Base-by-base conservation (phyloP, 441 rosid species). In the Arabidopsis hybrid region DNA sequence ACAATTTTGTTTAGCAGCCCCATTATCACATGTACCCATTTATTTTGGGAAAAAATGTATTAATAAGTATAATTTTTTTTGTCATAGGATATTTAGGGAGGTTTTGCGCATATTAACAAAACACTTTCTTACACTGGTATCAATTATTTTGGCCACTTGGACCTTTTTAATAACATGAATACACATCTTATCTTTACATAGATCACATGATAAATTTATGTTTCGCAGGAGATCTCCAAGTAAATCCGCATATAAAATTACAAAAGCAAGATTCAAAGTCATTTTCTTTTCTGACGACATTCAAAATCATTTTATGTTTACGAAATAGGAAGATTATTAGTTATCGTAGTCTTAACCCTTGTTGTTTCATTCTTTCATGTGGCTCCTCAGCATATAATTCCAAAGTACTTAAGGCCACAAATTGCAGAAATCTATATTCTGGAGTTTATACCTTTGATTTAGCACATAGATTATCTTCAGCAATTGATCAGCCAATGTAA, bases 401-500 rank as follows among this genome's bases (percentile, higher is more conserved):
- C 72, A 32, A 67, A 9, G 4, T 10, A 45, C 9, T 4, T 5
- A 57, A 56, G 13, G 35, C 18, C 65, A 69, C 31, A 56, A 13
- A 35, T 39, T 56, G 21, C 17, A 56, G 57, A 45, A 43, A 32
- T 46, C 21, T 16, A 17, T 16, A 7, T 32, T 32, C 45, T 69
- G 14, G 64, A 40, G 32, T 43, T 55, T 47, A 46, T 47, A n/a
- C 11, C 47, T 31, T n/a, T 32, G 60, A 35, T 38, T 51, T 26
- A 6, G 40, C 29, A 51, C 11, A 21, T 10, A 2, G 14, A 43
- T 12, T 5, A 11, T 60, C 51, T 39, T 60, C 29, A 29, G 50
- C 59, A 60, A 53, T 53, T 31, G 35, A 46, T 35, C 50, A 26
- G 71, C 50, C 40, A 58, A 50, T 46, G 26, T 42, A 65, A 26